Percentiles rank a stretch among this genome's conserved stretches.
Conservation (phyloP, 768 basidiomycete genomes). For the Mycena albidolilacea region DNA sequence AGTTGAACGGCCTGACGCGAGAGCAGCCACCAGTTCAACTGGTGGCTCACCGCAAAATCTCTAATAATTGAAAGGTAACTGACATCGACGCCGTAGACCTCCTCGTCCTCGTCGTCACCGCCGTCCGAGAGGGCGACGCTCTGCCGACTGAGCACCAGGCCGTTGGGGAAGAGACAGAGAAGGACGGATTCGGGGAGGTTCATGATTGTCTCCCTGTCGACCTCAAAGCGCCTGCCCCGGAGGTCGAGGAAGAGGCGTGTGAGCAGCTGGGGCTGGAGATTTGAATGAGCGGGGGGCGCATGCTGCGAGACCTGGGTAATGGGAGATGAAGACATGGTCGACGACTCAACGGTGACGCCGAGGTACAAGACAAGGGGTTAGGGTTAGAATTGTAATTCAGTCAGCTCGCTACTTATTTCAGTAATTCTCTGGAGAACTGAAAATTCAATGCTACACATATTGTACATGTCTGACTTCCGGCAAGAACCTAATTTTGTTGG, state of each 20-base stretch:
- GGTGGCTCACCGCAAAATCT: too few species aligned
- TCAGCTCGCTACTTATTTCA: too few species aligned
- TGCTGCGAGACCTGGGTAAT: conserved; percentile 76
- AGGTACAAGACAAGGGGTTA: too few species aligned
- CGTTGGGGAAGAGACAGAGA: conserved; percentile 97
- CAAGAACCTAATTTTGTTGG: too few species aligned
- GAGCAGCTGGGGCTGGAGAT: conserved; percentile 89
- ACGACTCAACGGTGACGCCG: too few species aligned
- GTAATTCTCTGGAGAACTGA: too few species aligned
- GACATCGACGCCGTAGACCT: conserved; percentile 97
- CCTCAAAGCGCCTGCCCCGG: conserved; percentile 90
- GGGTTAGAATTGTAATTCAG: too few species aligned
- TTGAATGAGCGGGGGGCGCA: conserved; percentile 75
- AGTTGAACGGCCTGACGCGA: too few species aligned
- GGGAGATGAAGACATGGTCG: conserved; percentile 62
- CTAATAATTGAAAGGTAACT: conserved; percentile 47
- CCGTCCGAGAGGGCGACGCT: conserved; percentile 82
- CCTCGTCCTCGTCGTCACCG: conserved; percentile 88
- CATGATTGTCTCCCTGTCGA: conserved; percentile 98
- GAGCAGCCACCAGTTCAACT: too few species aligned
- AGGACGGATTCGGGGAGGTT: conserved; percentile 97
- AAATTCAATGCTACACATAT: too few species aligned
- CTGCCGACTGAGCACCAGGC: conserved; percentile 92
- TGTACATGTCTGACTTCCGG: too few species aligned
- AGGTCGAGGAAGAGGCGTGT: conserved; percentile 93